A percentile compares a stretch with the other conserved stretches of the same genome.
Evolutionary conservation across 1,139 yeast species (phyloP).

Genomic region (Geotrichum restrictum): DNA sequence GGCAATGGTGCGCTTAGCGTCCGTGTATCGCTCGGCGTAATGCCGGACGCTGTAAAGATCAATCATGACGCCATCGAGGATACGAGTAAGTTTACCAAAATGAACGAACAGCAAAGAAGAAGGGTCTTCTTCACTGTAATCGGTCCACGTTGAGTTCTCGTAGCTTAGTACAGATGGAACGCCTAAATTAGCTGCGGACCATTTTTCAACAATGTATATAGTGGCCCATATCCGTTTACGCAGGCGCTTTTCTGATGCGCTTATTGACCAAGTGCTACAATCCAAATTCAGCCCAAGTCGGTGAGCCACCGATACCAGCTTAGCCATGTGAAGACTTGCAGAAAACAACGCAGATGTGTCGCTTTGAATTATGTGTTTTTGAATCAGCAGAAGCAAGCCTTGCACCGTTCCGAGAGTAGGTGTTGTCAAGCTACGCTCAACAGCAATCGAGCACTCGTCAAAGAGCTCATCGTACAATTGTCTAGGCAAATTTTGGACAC

Average conservation of each 20-base stretch:
- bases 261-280: conserved; percentile 37
- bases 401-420: conserved; percentile 47
- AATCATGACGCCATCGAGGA: conserved; percentile 33
- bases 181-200: conserved; percentile 38
- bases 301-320: conserved; percentile 35
- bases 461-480: conserved; percentile 34
- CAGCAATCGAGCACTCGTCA: conserved; percentile 34
- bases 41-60: conserved; percentile 32
- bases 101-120: conserved; percentile 36
- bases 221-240: conserved; percentile 39
- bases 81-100: conserved; percentile 32
- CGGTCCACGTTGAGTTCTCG: conserved; percentile 28
- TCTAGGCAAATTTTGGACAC: conserved; percentile 37
- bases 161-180: conserved; percentile 33
- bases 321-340: conserved; percentile 34
- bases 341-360: conserved; percentile 37
- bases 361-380: conserved; percentile 35
- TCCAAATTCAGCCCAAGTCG: conserved; percentile 40
- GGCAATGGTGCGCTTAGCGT: conserved; percentile 24
- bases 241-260: conserved; percentile 33
- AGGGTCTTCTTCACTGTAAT: conserved; percentile 34
- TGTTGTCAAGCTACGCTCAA: conserved; percentile 36
- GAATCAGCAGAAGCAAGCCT: conserved; percentile 40
- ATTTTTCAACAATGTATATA: conserved; percentile 38
- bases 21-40: conserved; percentile 27